Percentiles rank a stretch among this genome's conserved stretches.
Conservation (phyloP, 1,284 basidiomycete species). For the Ustilago sp. region DNA sequence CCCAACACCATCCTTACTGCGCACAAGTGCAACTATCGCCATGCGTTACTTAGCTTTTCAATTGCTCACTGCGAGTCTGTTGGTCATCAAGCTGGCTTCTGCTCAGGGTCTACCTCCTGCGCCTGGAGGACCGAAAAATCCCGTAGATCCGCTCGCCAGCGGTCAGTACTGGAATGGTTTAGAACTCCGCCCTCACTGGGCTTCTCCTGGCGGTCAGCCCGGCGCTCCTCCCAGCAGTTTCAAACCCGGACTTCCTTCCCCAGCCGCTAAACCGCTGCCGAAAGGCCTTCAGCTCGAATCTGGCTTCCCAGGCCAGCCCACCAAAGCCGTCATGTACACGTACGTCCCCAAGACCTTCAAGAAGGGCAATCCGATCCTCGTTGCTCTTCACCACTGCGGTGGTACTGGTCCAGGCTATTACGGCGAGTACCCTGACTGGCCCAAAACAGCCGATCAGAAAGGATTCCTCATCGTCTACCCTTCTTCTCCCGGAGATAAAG, state of each 20-base stretch:
- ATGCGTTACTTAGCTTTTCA: not conserved
- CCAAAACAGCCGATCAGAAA: conserved; percentile 24
- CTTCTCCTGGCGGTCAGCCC: too few relatives aligned
- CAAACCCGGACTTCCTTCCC: too few relatives aligned
- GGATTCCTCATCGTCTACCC: conserved; percentile 36
- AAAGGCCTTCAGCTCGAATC: conserved; percentile 17
- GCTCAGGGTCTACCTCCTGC: not conserved
- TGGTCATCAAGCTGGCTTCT: not conserved
- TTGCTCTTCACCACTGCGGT: conserved; percentile 35
- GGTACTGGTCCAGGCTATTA: conserved; percentile 24
- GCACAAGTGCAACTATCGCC: not conserved
- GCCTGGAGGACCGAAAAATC: not conserved
- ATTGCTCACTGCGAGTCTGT: not conserved
- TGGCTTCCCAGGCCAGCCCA: conserved; percentile 19
- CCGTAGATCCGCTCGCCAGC: too few relatives aligned
- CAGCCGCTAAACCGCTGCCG: not conserved
- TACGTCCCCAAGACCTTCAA: conserved; percentile 38
- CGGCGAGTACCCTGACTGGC: conserved; percentile 22
- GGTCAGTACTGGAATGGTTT: too few relatives aligned
- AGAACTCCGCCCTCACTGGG: too few relatives aligned
- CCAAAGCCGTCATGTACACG: conserved; percentile 25
- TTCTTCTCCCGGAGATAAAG: conserved; percentile 11
- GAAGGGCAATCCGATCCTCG: conserved; percentile 30
- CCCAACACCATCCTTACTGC: not conserved
- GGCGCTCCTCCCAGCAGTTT: too few relatives aligned